Evolutionary conservation across 345 rosid species (phyloP).

Genomic region (Arabidopsis arenosa): DNA sequence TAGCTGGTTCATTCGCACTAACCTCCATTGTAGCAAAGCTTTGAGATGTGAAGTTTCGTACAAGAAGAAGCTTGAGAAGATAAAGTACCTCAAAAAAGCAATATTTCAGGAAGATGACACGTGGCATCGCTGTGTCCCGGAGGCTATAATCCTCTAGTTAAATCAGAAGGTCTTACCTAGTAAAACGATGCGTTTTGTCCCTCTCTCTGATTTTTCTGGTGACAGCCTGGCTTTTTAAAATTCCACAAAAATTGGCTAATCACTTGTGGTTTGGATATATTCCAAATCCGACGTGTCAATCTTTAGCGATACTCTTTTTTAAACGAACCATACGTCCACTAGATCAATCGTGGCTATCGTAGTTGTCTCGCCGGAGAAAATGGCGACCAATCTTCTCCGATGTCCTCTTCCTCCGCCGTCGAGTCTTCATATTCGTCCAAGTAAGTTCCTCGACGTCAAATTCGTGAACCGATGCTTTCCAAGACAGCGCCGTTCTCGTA

Average conservation of each 20-base stretch:
- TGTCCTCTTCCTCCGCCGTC: slow-evolving; percentile 48
- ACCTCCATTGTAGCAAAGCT: slow-evolving; percentile 43
- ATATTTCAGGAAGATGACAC: slow-evolving; percentile 5
- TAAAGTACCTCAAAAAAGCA: slow-evolving; percentile 24
- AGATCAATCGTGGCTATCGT: slow-evolving; percentile 14
- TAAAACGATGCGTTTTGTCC: slow-evolving; percentile 17
- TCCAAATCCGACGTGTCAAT: slow-evolving; percentile 43
- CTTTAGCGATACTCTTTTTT: not conserved
- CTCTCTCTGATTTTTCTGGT: not conserved
- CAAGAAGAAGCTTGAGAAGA: slow-evolving; percentile 38
- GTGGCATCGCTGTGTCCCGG: slow-evolving; percentile 38
- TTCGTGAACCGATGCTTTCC: slow-evolving; percentile 38
- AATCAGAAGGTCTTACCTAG: not conserved
- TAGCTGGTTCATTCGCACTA: slow-evolving; percentile 39
- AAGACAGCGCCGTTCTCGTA: slow-evolving; percentile 39
- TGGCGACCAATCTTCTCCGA: slow-evolving; percentile 57
- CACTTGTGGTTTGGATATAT: slow-evolving; percentile 32
- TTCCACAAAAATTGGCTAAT: slow-evolving; percentile 17
- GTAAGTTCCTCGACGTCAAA: slow-evolving; percentile 28
- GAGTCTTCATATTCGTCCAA: slow-evolving; percentile 37
- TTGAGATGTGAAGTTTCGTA: slow-evolving; percentile 4
- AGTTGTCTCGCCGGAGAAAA: slow-evolving; percentile 34
- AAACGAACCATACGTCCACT: slow-evolving; percentile 26
- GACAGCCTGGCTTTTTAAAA: slow-evolving; percentile 27
- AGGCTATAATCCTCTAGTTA: not conserved